phyloP scores from a whole-genome alignment of 2,329 filamentous ascomycete species.

The Alternaria sp. region DNA sequence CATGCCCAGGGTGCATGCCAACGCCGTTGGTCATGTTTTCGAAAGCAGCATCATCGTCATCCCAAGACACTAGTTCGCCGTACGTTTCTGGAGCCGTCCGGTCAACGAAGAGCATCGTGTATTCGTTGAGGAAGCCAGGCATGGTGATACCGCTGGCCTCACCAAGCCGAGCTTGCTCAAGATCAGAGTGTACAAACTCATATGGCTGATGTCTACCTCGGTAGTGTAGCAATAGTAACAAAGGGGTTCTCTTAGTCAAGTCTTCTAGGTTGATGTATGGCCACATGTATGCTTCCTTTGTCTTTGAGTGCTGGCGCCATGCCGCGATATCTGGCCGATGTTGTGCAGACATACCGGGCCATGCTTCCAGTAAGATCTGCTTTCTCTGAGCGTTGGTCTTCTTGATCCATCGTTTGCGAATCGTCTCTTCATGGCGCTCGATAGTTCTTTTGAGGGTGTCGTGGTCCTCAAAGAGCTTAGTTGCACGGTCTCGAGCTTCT shows the following conservation, averaged over 20 bases:
- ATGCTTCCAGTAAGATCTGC: conserved; percentile 57
- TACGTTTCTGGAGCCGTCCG: conserved; percentile 43
- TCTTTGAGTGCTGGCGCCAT: background rate
- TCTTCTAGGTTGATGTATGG: too few species aligned
- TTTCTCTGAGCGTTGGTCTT: conserved; percentile 59
- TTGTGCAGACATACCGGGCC: conserved; percentile 59
- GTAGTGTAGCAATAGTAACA: conserved; percentile 62
- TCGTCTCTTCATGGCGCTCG: conserved; percentile 51
- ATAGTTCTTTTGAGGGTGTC: conserved; percentile 49
- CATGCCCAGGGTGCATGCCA: conserved; percentile 57
- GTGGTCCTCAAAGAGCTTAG: conserved; percentile 15
- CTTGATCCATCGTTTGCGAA: conserved; percentile 65
- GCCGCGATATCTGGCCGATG: conserved; percentile 64
- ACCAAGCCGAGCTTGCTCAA: conserved; percentile 18
- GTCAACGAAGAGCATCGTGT: conserved; percentile 49
- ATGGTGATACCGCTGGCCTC: background rate
- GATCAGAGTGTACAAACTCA: conserved; percentile 60
- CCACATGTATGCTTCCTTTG: too few species aligned
- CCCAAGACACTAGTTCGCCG: conserved; percentile 48
- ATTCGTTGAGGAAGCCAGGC: conserved; percentile 23
- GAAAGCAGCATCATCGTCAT: conserved; percentile 51
- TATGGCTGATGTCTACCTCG: conserved; percentile 59
- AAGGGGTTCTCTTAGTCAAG: conserved; percentile 33
- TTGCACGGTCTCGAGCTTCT: conserved; percentile 1
- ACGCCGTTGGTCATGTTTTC: conserved; percentile 46